Base-by-base conservation (phyloP, 2,329 filamentous ascomycete species). In the Aspergillus sp. region DNA sequence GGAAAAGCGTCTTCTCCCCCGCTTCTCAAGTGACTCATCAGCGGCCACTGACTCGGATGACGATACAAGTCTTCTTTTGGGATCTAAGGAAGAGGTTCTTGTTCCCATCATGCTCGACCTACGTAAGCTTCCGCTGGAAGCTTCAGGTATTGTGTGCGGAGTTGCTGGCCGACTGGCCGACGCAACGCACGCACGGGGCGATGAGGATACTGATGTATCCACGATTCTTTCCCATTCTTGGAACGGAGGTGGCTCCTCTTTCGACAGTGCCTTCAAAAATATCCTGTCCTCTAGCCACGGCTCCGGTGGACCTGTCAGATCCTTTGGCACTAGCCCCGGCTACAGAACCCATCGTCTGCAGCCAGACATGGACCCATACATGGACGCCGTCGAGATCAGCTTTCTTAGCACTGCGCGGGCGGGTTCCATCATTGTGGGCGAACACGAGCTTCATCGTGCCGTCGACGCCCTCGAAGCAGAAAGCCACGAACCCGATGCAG, bases 141-240 rank as follows among this genome's bases (percentile, higher is more conserved):
- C 92, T 7, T 96, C 93, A 0, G 94, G 94, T 21, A 97, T 99
- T 60, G 92, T 99, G 3, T 97, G 93, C 67, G 94, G 95, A 27
- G 91, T 99, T 2, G 93, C 94, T 0, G 91, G 92, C 25, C 85
- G 88, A 57, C 81, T 98, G 27, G 90, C 92, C 0, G 86, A 90
- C 53, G 90, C 90, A 49, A 88, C 91, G 75, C 77, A 82, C 57
- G 79, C 79, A 67, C 73, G 74, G 36, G 78, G 80, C 61, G 73
- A 65, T 17, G 70, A 69, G 51, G 56, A 52, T 30, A 70, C 67
- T 4, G 68, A 68, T 60, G 63, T 47, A 58, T 69, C 57, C 41
- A 61, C 53, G 17, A 57, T 59, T 53, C 54, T 60, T 48, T 64
- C 64, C 32, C 62, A 57, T 5, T 67, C 66, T 19, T 63, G 44